Evolutionary conservation across 2,329 filamentous ascomycete genomes (phyloP), one percentile per base, ranked within the genome.

Genomic region (Cladosporium sp.): DNA sequence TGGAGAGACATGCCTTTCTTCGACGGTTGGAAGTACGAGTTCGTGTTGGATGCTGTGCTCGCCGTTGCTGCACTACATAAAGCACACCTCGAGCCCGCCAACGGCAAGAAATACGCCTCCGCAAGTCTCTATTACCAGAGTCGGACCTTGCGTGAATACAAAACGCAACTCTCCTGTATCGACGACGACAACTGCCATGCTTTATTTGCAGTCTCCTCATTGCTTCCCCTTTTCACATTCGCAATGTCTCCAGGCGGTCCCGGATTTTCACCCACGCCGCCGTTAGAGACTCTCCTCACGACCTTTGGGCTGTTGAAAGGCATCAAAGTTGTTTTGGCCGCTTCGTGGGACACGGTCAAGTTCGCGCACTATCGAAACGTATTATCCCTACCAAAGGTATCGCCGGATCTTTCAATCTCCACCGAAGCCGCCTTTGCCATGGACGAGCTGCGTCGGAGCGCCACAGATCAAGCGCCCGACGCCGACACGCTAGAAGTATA

Each of bases 1-100:
- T 46, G 43, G 43, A 12, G 20, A 29, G 20, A 46, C 32, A 46
- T 46, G 43, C 43, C 43, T n/a, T 46, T 46, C 32, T 32, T 25
- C 9, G 43, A 46, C 20, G 43, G 43, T 4, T 2, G 29, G 1
- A 25, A 16, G 7, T 38, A 46, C 7, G 8, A 20, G 1, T 46
- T 38, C 16, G 43, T 46, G 4, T 20, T 46, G 12, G 43, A 46
- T 16, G 43, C 43, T 11, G 33, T 46, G 1, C 43, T 46, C 15
- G 32, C 43, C 12, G n/a, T 46, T 7, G 43, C 43, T 7, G 43
- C 43, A 6, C 43, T 46, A 7, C 43, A 46, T 7, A 46, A 46
- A 15, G 43, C 43, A 12, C 38, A 38, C n/a, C n/a, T 38, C 18
- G 32, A 29, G 11, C 32, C 32, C 9, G n/a, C 16, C 15, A 9